Evolutionary conservation across 129 eudicot species (phyloP).

Genomic region (Logfia minima): DNA sequence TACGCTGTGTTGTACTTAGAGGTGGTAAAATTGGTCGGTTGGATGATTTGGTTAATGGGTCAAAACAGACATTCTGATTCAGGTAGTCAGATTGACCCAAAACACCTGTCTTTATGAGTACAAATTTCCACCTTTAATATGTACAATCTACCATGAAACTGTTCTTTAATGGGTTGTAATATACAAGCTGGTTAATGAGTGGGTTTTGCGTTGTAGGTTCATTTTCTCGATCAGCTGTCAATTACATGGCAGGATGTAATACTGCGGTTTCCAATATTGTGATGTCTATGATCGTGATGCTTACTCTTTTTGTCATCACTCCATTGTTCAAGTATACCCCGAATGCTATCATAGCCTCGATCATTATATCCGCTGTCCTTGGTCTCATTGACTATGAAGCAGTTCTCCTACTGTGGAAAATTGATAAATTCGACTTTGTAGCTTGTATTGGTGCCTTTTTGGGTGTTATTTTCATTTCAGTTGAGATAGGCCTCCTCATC

Average conservation of each 20-base stretch:
- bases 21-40: background rate
- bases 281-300: constrained; percentile 57
- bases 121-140: too few species aligned
- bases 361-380: constrained; percentile 66
- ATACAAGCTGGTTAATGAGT: background rate
- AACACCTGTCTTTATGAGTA: background rate
- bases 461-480: constrained; percentile 58
- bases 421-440: constrained; percentile 64
- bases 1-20: background rate
- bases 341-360: constrained; percentile 67
- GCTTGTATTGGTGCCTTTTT: constrained; percentile 84
- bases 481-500: constrained; percentile 67
- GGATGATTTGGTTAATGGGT: background rate
- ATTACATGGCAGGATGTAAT: constrained; percentile 64
- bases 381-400: constrained; percentile 64
- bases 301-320: constrained; percentile 56
- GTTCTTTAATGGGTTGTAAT: background rate
- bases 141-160: background rate
- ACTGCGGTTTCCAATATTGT: constrained; percentile 72
- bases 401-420: constrained; percentile 56
- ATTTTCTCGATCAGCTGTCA: constrained; percentile 69
- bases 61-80: background rate
- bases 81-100: background rate
- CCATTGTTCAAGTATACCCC: constrained; percentile 72
- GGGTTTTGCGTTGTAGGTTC: constrained; percentile 41